Conservation (phyloP, 2,329 filamentous ascomycete genomes). For the Exophiala sp. region DNA sequence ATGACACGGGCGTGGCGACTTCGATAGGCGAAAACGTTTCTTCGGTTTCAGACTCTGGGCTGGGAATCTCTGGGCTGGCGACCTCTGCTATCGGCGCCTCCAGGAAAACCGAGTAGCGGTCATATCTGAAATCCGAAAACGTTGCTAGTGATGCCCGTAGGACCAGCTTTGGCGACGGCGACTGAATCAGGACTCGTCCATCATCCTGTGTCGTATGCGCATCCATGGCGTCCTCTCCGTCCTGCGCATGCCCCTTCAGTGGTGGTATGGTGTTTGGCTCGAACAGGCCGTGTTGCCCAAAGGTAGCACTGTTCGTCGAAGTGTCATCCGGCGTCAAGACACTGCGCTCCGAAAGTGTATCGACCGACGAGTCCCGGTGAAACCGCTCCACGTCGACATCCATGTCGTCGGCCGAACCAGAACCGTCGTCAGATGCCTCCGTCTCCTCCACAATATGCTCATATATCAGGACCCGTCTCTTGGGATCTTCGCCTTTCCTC, state of each 20-base stretch:
- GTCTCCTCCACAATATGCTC: slow-evolving; percentile 8
- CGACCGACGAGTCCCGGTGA: slow-evolving; percentile 19
- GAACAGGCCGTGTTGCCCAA: background rate
- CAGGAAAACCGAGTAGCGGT: slow-evolving; percentile 20
- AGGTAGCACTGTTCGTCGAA: slow-evolving; percentile 4
- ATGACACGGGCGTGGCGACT: slow-evolving; percentile 25
- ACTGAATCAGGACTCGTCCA: slow-evolving; percentile 9
- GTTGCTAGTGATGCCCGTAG: slow-evolving; percentile 24
- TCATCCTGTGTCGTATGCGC: slow-evolving; percentile 12
- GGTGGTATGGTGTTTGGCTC: background rate
- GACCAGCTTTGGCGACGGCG: slow-evolving; percentile 15
- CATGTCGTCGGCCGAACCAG: slow-evolving; percentile 3
- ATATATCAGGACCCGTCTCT: slow-evolving; percentile 17
- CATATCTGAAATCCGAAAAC: slow-evolving; percentile 23
- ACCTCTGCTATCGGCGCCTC: slow-evolving; percentile 17
- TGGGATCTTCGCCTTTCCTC: slow-evolving; percentile 11
- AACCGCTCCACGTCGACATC: slow-evolving; percentile 7
- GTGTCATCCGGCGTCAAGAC: slow-evolving; percentile 17
- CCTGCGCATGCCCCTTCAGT: slow-evolving; percentile 18
- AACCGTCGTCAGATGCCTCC: slow-evolving; percentile 1
- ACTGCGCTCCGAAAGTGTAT: slow-evolving; percentile 21
- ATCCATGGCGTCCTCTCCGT: slow-evolving; percentile 7
- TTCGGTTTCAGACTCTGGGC: no score
- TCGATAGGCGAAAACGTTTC: slow-evolving; percentile 25
- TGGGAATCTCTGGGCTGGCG: slow-evolving; percentile 9